These are phyloP conservation scores for Phialophora verrucosa DNA, from an alignment of 2,329 filamentous ascomycete species.

Conservation along the genomic window DNA sequence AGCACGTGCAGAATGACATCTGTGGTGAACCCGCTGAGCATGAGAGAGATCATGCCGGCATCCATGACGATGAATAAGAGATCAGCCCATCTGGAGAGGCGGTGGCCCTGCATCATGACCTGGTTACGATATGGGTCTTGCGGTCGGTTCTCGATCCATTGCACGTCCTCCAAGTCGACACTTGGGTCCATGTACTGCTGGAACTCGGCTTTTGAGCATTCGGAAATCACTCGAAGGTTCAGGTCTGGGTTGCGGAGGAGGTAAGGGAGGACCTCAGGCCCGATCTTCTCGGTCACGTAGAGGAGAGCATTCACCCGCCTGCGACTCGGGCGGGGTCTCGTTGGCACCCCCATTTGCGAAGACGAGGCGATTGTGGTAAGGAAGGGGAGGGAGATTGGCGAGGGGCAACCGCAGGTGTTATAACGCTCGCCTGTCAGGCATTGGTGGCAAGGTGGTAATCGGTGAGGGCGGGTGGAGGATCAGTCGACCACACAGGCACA, in stretches of 20 bases:
- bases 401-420: neutral
- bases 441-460: constrained; percentile 1
- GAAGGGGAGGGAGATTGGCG: no score
- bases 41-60: constrained; percentile 81
- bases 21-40: constrained; percentile 83
- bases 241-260: constrained; percentile 37
- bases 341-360: constrained; percentile 19
- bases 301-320: constrained; percentile 38
- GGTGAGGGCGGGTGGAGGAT: neutral
- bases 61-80: constrained; percentile 84
- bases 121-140: constrained; percentile 38
- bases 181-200: constrained; percentile 31
- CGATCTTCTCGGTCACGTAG: constrained; percentile 37
- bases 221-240: constrained; percentile 37
- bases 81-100: constrained; percentile 86
- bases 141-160: constrained; percentile 38
- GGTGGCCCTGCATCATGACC: constrained; percentile 44
- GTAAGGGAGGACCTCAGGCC: constrained; percentile 38
- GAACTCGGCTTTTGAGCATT: constrained; percentile 36
- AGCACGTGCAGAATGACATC: constrained; percentile 80
- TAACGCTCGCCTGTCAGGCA: neutral
- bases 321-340: constrained; percentile 23
- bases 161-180: constrained; percentile 31
- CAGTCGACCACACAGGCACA: constrained; percentile 4
- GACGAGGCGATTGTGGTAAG: neutral